Conservation (phyloP, 345 rosid species). For the Salix arbutifolia region DNA sequence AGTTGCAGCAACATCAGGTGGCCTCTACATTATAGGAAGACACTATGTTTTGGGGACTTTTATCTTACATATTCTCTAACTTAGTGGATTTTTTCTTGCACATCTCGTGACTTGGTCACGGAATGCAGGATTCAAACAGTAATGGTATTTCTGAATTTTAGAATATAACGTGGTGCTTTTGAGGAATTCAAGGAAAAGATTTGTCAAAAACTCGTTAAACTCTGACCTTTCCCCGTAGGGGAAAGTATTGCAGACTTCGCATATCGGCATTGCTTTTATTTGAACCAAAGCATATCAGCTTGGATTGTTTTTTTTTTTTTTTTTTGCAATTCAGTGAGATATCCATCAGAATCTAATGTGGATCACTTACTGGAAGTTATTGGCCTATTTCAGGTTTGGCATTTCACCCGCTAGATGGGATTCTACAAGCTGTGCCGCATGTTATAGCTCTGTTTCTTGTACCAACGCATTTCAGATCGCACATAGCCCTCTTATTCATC, state of each 20-base stretch:
- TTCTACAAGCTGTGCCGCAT: conserved; percentile 89
- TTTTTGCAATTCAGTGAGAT: too few species aligned
- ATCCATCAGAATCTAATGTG: neutral
- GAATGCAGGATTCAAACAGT: too few species aligned
- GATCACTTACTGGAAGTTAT: neutral
- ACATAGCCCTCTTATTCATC: conserved; percentile 62
- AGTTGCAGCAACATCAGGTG: neutral
- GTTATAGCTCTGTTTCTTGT: conserved; percentile 63
- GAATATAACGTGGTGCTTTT: neutral
- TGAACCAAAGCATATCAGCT: neutral
- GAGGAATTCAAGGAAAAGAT: neutral
- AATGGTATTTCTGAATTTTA: neutral
- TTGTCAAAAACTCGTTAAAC: too few species aligned
- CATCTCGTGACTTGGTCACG: neutral
- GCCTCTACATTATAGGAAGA: neutral
- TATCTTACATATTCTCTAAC: neutral
- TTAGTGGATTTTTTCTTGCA: too few species aligned
- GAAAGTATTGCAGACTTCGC: neutral
- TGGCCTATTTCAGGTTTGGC: conserved; percentile 64
- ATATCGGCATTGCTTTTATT: neutral
- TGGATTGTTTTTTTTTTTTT: too few species aligned
- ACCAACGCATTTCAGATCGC: conserved; percentile 77
- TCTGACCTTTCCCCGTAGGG: neutral
- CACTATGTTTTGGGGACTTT: neutral
- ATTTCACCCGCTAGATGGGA: conserved; percentile 85